phyloP scores from a whole-genome alignment of 371 early-diverging fungal species.

The Rhizomucor pusillus region DNA sequence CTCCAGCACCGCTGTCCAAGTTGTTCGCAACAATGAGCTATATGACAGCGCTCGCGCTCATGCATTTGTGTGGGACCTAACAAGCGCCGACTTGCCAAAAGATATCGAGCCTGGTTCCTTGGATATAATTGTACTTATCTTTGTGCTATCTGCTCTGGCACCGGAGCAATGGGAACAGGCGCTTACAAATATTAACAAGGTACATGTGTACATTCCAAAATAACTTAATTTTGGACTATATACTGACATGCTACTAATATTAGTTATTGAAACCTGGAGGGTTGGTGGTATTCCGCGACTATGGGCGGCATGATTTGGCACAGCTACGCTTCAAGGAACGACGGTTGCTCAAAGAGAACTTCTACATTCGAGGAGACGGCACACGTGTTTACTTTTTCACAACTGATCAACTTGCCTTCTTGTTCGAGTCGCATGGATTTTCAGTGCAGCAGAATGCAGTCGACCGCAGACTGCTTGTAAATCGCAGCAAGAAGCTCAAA shows the following conservation, averaged over 20 bases:
- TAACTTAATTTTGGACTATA: no score
- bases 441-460: slow-evolving; percentile 84
- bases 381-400: slow-evolving; percentile 68
- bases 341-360: slow-evolving; percentile 58
- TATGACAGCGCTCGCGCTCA: slow-evolving; percentile 60
- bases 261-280: slow-evolving; percentile 73
- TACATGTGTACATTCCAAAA: slow-evolving; percentile 13
- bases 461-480: slow-evolving; percentile 94
- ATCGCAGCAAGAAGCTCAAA: slow-evolving; percentile 87
- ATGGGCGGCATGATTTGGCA: slow-evolving; percentile 84
- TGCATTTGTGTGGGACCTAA: slow-evolving; percentile 85
- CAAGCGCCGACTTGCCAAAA: slow-evolving; percentile 58
- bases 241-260: no score
- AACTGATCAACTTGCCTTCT: slow-evolving; percentile 48
- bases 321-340: slow-evolving; percentile 79
- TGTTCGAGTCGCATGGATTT: slow-evolving; percentile 51
- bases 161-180: slow-evolving; percentile 78
- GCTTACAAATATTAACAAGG: slow-evolving; percentile 61
- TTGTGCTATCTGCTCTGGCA: slow-evolving; percentile 81
- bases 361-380: slow-evolving; percentile 91
- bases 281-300: slow-evolving; percentile 83
- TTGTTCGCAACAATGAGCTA: slow-evolving; percentile 59
- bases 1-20: slow-evolving; percentile 73
- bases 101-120: slow-evolving; percentile 63
- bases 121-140: slow-evolving; percentile 78